Evolutionary conservation across 2,329 filamentous ascomycete genomes (phyloP), one percentile per base, ranked within the genome.

Genomic region (Scleromitrula shiraiana): DNA sequence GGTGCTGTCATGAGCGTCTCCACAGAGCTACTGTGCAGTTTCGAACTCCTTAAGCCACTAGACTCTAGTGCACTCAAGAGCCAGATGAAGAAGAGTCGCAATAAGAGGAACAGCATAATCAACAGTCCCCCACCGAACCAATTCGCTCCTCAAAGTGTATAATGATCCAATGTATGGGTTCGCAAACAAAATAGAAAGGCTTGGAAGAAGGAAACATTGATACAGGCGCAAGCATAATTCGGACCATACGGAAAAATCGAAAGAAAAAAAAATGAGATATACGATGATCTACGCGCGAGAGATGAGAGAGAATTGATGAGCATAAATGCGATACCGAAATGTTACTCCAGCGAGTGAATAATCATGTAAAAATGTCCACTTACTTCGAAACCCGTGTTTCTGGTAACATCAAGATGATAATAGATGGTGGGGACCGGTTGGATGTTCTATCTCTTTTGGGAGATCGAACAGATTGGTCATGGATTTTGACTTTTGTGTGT

Each of bases 1-100:
- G 93, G 93, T 17, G 93, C 93, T 12, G 90, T 97, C 57, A 98
- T 98, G 93, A 95, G 91, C 2, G 93, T 98, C 19, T 96, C 89
- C 1, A 80, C 80, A 12, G 93, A 97, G 67, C 70, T 98, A 44
- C 78, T 98, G 1, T 98, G 93, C 70, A 96, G 90, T 65, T 98
- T 98, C 63, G 93, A 98, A 68, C 75, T 98, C 14, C 76, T 98
- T 52, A 98, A 98, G 68, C 93, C 93, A 7, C 76, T 98, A 39
- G 93, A 98, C 68, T 96, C 90, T 10, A 94, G 87, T 60, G 91
- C 91, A 27, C 74, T 98, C 53, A 98, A 98, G 77, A 96, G 85
- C 59, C 93, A 98, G 64, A 98, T 98, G 69, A 98, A 98, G 74
- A 97, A 96, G 73, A 90, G 90, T 53, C 79, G 90, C 52, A 95